phyloP scores from a whole-genome alignment of 2,329 filamentous ascomycete genomes.

The Clarireedia monteithiana region DNA sequence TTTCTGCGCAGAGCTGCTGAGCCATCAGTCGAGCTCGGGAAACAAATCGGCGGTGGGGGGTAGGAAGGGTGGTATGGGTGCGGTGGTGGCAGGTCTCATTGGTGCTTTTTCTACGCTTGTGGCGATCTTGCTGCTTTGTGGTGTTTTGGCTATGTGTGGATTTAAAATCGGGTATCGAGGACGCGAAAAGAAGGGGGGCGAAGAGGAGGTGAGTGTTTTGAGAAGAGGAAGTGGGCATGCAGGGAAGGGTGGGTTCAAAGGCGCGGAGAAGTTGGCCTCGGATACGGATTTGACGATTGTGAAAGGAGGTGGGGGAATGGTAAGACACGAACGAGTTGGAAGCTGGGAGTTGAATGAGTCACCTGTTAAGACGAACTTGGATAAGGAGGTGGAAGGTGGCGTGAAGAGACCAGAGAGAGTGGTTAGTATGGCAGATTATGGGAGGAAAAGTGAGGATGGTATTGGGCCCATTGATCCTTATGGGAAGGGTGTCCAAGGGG shows the following conservation, averaged over 20 bases:
- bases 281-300: constrained; percentile 25
- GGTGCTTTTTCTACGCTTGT: constrained; percentile 24
- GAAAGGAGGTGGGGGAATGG: constrained; percentile 17
- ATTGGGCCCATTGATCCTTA: constrained; percentile 21
- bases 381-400: constrained; percentile 8
- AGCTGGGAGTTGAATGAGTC: constrained; percentile 28
- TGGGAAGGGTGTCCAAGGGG: constrained; percentile 24
- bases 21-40: not conserved
- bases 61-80: not conserved
- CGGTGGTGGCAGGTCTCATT: constrained; percentile 25
- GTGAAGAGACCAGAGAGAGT: constrained; percentile 9
- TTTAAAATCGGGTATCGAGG: constrained; percentile 17
- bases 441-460: constrained; percentile 21
- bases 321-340: constrained; percentile 27
- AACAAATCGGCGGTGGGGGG: not conserved
- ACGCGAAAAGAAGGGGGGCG: constrained; percentile 1
- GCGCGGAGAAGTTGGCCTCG: constrained; percentile 23
- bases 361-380: constrained; percentile 3
- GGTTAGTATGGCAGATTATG: constrained; percentile 19
- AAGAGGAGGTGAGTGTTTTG: not conserved
- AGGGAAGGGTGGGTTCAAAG: constrained; percentile 27
- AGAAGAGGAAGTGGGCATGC: not conserved
- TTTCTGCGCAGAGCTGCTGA: constrained; percentile 22
- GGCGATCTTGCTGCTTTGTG: constrained; percentile 9
- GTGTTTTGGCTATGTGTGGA: constrained; percentile 18